A percentile compares a stretch with the other conserved stretches of the same genome.
Evolutionary conservation across 768 basidiomycete species (phyloP).

Genomic region (Phlebiopsis flavidoalba): DNA sequence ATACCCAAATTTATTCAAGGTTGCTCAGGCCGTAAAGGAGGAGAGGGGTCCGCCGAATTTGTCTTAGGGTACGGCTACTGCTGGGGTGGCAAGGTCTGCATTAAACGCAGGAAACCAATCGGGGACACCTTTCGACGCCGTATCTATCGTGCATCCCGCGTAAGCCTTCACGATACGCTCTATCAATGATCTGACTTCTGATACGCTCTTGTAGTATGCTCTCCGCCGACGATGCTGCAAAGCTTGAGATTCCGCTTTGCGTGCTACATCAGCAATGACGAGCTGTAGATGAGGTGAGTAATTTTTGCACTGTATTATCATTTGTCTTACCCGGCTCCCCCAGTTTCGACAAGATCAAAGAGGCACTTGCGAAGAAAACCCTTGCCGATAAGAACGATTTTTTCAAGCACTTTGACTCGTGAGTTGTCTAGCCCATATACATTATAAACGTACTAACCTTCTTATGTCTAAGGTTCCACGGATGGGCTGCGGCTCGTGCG

Average conservation of each 20-base stretch:
- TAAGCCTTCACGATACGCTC: conserved; percentile 22
- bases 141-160: conserved; percentile 56
- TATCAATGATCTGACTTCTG: background rate
- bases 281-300: conserved; percentile 48
- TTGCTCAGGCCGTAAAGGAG: conserved; percentile 37
- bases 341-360: conserved; percentile 48
- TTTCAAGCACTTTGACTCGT: conserved; percentile 41
- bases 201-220: conserved; percentile 36
- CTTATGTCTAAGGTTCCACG: conserved; percentile 45
- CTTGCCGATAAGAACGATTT: conserved; percentile 43
- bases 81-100: conserved; percentile 54
- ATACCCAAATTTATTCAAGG: conserved; percentile 36
- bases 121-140: conserved; percentile 40
- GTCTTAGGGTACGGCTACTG: conserved; percentile 53
- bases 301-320: background rate
- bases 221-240: conserved; percentile 42
- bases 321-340: background rate
- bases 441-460: background rate
- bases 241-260: conserved; percentile 48
- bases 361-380: conserved; percentile 43
- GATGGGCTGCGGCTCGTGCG: conserved; percentile 60
- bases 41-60: conserved; percentile 37
- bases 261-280: conserved; percentile 55
- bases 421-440: conserved; percentile 7
- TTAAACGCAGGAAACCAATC: conserved; percentile 32